Conservation (phyloP, 257 asterid genomes). For the Petunia axillaris region DNA sequence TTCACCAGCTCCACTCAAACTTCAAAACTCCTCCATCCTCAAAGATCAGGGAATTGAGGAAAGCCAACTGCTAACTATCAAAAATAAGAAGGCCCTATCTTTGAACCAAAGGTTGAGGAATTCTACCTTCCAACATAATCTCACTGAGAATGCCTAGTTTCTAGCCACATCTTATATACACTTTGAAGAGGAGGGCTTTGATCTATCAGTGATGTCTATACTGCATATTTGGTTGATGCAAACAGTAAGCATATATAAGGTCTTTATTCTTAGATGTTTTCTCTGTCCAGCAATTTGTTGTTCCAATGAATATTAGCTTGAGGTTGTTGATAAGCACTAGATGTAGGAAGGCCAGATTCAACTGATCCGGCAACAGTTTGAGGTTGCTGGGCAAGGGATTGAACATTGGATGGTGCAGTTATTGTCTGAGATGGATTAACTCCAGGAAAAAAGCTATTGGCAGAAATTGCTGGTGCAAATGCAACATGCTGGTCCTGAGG, state of each 20-base stretch:
- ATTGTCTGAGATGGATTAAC: slow-evolving; percentile 44
- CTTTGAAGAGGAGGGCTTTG: neutral
- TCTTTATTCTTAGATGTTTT: slow-evolving; percentile 37
- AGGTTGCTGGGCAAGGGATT: slow-evolving; percentile 47
- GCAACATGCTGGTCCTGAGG: slow-evolving; percentile 54
- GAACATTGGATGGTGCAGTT: slow-evolving; percentile 44
- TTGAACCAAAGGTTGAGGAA: neutral
- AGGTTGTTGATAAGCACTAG: slow-evolving; percentile 44
- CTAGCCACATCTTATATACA: slow-evolving; percentile 1
- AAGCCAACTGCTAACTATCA: slow-evolving; percentile 1
- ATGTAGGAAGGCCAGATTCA: slow-evolving; percentile 44
- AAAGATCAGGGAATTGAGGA: neutral
- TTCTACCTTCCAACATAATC: neutral
- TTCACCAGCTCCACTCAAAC: slow-evolving; percentile 25
- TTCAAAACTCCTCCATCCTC: slow-evolving; percentile 26
- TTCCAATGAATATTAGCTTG: slow-evolving; percentile 53
- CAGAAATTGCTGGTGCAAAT: slow-evolving; percentile 42
- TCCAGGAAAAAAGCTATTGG: slow-evolving; percentile 48
- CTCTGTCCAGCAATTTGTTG: slow-evolving; percentile 41
- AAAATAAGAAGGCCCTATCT: neutral
- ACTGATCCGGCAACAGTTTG: slow-evolving; percentile 48
- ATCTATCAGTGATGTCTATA: slow-evolving; percentile 10
- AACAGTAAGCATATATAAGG: neutral
- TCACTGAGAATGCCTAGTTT: slow-evolving; percentile 1
- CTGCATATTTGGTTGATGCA: neutral